These are phyloP conservation scores for Candolleomyces eurysporus DNA, from an alignment of 768 basidiomycete genomes.

Conservation along the genomic window DNA sequence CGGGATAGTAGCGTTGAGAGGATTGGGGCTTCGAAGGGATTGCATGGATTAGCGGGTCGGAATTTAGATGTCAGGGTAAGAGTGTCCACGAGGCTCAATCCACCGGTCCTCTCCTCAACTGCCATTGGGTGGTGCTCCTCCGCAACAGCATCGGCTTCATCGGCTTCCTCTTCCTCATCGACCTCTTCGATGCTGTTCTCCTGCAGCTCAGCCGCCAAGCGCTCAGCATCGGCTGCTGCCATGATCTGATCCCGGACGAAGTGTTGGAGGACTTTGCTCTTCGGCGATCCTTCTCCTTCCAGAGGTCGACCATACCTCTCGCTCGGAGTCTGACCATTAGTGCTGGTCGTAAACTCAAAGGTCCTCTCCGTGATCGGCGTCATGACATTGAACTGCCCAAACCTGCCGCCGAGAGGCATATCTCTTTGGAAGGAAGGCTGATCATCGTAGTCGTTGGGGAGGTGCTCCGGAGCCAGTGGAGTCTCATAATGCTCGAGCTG, in stretches of 20 bases:
- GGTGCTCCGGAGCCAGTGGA: constrained; percentile 25
- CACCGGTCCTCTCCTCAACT: constrained; percentile 61
- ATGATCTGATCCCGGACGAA: constrained; percentile 39
- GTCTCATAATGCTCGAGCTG: constrained; percentile 31
- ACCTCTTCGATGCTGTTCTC: constrained; percentile 28
- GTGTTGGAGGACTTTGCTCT: constrained; percentile 24
- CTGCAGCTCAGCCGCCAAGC: constrained; percentile 48
- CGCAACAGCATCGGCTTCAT: constrained; percentile 17
- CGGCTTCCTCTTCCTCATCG: constrained; percentile 19
- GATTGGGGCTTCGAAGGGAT: constrained; percentile 73
- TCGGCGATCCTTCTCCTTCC: constrained; percentile 20
- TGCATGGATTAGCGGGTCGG: constrained; percentile 83
- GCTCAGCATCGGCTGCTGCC: constrained; percentile 53
- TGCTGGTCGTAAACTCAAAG: constrained; percentile 72
- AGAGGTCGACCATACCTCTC: constrained; percentile 20
- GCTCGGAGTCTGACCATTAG: constrained; percentile 45
- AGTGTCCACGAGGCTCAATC: constrained; percentile 63
- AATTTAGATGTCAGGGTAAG: constrained; percentile 61
- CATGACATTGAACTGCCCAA: constrained; percentile 88
- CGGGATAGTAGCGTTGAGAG: constrained; percentile 62
- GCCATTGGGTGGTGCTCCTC: constrained; percentile 10
- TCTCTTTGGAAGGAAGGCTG: constrained; percentile 41
- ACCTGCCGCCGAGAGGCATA: constrained; percentile 68
- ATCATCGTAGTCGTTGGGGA: constrained; percentile 31
- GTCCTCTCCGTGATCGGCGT: constrained; percentile 97